phyloP scores from a whole-genome alignment of 164 flowering plant species.

The Stephania japonica region DNA sequence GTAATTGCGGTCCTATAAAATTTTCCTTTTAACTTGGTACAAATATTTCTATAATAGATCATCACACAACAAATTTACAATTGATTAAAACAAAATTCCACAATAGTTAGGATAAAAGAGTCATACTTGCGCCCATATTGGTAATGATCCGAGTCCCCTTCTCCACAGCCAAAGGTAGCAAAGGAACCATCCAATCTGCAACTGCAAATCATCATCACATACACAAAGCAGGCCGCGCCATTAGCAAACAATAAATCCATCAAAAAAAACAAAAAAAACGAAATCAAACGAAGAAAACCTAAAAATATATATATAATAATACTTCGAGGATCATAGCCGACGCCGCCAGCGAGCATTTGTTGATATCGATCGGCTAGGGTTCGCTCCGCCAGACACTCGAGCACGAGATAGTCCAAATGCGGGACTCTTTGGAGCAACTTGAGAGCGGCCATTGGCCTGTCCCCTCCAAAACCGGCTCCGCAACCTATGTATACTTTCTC shows the following conservation, averaged over 20 bases:
- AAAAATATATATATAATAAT: no score
- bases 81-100: no score
- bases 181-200: slow-evolving; percentile 76
- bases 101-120: background rate
- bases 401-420: slow-evolving; percentile 72
- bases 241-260: background rate
- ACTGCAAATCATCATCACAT: slow-evolving; percentile 32
- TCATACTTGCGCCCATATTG: slow-evolving; percentile 96
- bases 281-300: background rate
- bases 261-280: background rate
- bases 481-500: slow-evolving; percentile 83
- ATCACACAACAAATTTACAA: no score
- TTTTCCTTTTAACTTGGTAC: no score
- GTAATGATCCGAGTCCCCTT: slow-evolving; percentile 80
- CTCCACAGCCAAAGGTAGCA: slow-evolving; percentile 79
- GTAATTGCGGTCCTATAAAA: no score
- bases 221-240: background rate
- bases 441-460: slow-evolving; percentile 82
- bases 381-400: slow-evolving; percentile 94
- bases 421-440: slow-evolving; percentile 73
- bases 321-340: slow-evolving; percentile 84
- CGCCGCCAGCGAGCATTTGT: slow-evolving; percentile 61
- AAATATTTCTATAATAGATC: no score
- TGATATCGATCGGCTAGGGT: slow-evolving; percentile 84
- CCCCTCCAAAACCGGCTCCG: slow-evolving; percentile 98